A percentile compares a stretch with the other conserved stretches of the same genome.
phyloP scores from a whole-genome alignment of 2,329 filamentous ascomycete species.

The Talaromyces atroroseus region DNA sequence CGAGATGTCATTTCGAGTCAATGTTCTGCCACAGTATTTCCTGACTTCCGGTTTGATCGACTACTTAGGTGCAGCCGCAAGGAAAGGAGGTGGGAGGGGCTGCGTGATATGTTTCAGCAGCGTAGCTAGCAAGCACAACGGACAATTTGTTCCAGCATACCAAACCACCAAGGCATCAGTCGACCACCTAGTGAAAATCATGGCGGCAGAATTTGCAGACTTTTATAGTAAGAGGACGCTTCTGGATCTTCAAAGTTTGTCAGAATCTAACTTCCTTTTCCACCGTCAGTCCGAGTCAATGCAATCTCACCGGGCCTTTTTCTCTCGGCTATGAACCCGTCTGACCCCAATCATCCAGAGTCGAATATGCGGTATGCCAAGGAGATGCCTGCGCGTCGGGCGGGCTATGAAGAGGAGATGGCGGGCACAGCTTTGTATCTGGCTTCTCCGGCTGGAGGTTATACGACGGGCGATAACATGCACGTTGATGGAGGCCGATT shows the following conservation, averaged over 20 bases:
- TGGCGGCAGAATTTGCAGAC: constrained; percentile 7
- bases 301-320: not conserved
- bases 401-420: not conserved
- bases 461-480: not conserved
- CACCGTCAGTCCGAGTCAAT: not conserved
- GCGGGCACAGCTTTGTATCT: not conserved
- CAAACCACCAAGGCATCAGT: constrained; percentile 15
- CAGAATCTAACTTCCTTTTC: not conserved
- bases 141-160: constrained; percentile 16
- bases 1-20: constrained; percentile 1
- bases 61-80: constrained; percentile 15
- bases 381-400: not conserved
- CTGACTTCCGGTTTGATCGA: constrained; percentile 17
- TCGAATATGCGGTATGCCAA: not conserved
- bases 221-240: constrained; percentile 1
- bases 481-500: not conserved
- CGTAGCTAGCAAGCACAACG: constrained; percentile 18
- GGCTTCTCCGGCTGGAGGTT: not conserved
- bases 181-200: constrained; percentile 4
- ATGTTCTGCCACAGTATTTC: constrained; percentile 18
- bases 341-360: not conserved
- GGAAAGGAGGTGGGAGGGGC: constrained; percentile 16
- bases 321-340: not conserved
- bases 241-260: not conserved
- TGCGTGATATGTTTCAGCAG: constrained; percentile 20